Percentiles rank a stretch among this genome's conserved stretches.
Evolutionary conservation across 106 monocot species (phyloP).

Genomic region (Dendrobium officinale): DNA sequence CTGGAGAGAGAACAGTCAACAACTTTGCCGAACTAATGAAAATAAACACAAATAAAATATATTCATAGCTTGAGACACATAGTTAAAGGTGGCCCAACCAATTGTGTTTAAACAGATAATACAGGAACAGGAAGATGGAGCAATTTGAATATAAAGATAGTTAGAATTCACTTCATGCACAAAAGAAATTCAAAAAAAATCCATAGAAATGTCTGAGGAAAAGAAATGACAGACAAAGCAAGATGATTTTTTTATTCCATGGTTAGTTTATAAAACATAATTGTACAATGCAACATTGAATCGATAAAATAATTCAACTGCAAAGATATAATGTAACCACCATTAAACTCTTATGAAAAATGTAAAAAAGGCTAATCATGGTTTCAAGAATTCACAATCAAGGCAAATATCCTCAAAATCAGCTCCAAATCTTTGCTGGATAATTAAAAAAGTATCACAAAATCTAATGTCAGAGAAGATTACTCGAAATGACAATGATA

Average conservation of each 20-base stretch:
- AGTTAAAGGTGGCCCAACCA: background rate
- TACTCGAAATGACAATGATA: no score
- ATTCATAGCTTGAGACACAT: background rate
- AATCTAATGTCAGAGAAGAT: no score
- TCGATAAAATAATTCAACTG: no score
- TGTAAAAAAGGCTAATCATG: background rate
- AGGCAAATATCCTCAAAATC: background rate
- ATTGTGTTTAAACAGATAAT: background rate
- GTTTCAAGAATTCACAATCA: background rate
- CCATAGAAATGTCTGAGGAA: no score
- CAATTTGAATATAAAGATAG: background rate
- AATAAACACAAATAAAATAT: background rate
- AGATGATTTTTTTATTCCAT: no score
- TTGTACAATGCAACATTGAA: no score
- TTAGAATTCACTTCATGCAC: background rate
- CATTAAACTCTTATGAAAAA: no score
- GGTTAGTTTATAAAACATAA: no score
- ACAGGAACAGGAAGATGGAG: background rate
- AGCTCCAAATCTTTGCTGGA: no score
- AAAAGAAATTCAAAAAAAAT: background rate
- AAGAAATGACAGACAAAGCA: no score
- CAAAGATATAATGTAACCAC: no score
- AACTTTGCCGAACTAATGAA: background rate
- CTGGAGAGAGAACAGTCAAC: background rate
- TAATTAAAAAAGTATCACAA: no score